Base-by-base conservation (phyloP, 495 filamentous ascomycete species). In the Hyaloscypha finlandica region DNA sequence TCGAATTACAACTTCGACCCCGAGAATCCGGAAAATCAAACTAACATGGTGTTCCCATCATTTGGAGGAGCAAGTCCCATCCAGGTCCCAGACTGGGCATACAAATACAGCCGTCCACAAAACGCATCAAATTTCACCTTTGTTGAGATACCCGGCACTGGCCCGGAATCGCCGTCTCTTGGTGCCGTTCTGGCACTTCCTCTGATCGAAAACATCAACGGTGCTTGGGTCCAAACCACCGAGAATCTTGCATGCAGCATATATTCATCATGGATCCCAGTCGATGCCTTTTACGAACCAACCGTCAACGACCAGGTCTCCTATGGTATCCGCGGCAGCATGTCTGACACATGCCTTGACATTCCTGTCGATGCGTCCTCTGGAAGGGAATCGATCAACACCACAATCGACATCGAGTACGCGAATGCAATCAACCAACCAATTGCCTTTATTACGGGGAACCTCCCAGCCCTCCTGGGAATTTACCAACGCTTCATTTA, bases 191-290 rank as follows among this genome's bases (percentile, higher is more conserved):
- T 64, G 29, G 35, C 32, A 6, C 8, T 64, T 37, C 62, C 62
- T 5, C 29, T 64, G n/a, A 29, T 64, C 29, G 25, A 55, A 9
- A 55, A 56, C 25, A 29, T 37, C 4, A 64, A 64, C 22, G 52
- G 48, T 37, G 55, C 62, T 14, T 64, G 52, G 48, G 30, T 35
- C n/a, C 62, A 64, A 45, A 20, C 62, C 16, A 55, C 62, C 3
- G 48, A 64, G 52, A 64, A 64, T 37, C 16, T 55, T 8, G 62
- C 62, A 9, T 64, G 62, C 33, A 64, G 62, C 52, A 64, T 64
- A n/a, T 64, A 55, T 32, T 55, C 62, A 8, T 51, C 54, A 39
- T 64, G 62, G 62, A 42, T 64, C 25, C 62, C 62, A 19, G 33
- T 64, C 19, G 48, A 55, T 37, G 62, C 29, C 1, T 64, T 20